Conservation (phyloP, 129 eudicot genomes). For the Flaveria ramosissima region DNA sequence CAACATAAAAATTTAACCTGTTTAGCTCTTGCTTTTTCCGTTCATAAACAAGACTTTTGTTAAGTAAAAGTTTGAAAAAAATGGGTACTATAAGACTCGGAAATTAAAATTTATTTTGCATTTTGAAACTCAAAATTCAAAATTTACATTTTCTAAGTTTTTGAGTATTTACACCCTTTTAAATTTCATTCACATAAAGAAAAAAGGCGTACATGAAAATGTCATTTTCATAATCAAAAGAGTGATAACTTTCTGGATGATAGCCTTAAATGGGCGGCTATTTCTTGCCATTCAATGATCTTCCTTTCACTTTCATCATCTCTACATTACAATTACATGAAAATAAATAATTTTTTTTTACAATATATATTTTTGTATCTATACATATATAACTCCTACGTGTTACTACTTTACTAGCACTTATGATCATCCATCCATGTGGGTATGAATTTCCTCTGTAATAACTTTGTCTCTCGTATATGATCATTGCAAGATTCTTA, state of each 20-base stretch:
- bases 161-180: not conserved
- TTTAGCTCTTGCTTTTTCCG: not conserved
- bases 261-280: conserved; percentile 51
- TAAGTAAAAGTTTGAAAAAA: not conserved
- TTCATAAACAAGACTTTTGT: not conserved
- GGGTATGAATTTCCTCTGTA: conserved; percentile 47
- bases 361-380: conserved; percentile 16
- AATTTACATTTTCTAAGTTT: conserved; percentile 18
- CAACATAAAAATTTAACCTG: not conserved
- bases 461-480: conserved; percentile 45
- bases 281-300: conserved; percentile 47
- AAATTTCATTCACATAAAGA: conserved; percentile 3
- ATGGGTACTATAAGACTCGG: not conserved
- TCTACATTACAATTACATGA: conserved; percentile 17
- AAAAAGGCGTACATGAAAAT: conserved; percentile 23
- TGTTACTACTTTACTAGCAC: conserved; percentile 19
- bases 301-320: conserved; percentile 49
- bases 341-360: conserved; percentile 32
- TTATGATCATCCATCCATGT: conserved; percentile 37
- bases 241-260: conserved; percentile 33
- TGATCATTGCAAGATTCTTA: conserved; percentile 67
- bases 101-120: not conserved
- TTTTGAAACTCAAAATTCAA: not conserved
- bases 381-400: not conserved
- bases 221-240: conserved; percentile 42